These are phyloP conservation scores for Pholiota microspora DNA, from an alignment of 768 basidiomycete species.

Conservation along the genomic window DNA sequence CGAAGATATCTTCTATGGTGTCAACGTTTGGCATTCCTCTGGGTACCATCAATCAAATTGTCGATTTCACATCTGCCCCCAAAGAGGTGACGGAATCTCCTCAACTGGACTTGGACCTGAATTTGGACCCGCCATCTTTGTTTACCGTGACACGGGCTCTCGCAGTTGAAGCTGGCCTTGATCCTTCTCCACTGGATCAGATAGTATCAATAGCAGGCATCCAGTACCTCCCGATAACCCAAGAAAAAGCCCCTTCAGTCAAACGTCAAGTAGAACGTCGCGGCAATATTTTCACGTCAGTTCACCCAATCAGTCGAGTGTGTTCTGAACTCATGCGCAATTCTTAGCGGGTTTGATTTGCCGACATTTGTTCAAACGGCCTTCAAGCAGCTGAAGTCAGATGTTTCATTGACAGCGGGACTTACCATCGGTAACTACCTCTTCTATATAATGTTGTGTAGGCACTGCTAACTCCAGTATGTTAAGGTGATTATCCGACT, in stretches of 20 bases:
- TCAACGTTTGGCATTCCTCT: constrained; percentile 58
- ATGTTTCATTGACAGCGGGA: constrained; percentile 53
- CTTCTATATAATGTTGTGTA: no score
- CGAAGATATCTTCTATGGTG: constrained; percentile 57
- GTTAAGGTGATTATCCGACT: constrained; percentile 60
- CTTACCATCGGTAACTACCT: constrained; percentile 52
- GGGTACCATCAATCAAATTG: constrained; percentile 55
- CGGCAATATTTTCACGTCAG: constrained; percentile 52
- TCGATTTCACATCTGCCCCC: constrained; percentile 49
- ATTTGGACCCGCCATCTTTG: constrained; percentile 63
- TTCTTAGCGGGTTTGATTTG: constrained; percentile 63
- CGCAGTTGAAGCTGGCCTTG: constrained; percentile 60
- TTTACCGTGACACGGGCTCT: constrained; percentile 71
- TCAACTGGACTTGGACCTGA: constrained; percentile 57
- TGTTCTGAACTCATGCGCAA: no score
- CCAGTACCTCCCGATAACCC: constrained; percentile 48
- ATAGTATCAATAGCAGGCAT: constrained; percentile 70
- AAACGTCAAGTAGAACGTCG: constrained; percentile 28
- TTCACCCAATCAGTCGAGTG: constrained; percentile 6
- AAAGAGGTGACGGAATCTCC: constrained; percentile 59
- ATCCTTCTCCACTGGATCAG: constrained; percentile 59
- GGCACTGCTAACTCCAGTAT: neutral
- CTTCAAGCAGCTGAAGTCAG: constrained; percentile 61
- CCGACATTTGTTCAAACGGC: constrained; percentile 62
- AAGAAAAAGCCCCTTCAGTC: constrained; percentile 16